Conservation (phyloP, 371 early-diverging fungal species). For the Rhizomucor miehei region DNA sequence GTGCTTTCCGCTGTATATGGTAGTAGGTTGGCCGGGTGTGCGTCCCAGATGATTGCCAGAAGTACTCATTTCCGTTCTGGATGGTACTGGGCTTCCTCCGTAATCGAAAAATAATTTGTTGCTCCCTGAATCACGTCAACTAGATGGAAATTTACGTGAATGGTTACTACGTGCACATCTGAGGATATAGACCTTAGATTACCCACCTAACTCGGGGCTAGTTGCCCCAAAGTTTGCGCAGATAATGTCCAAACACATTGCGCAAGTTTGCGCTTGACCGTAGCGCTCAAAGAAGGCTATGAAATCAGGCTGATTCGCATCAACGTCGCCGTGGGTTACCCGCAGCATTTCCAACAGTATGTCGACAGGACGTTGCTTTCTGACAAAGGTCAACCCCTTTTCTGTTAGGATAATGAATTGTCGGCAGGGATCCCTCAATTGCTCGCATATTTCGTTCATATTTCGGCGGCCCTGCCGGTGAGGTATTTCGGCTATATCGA, state of each 20-base stretch:
- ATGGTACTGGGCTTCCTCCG: conserved; percentile 58
- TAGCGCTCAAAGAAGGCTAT: conserved; percentile 57
- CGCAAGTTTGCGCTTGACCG: conserved; percentile 63
- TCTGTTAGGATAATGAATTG: conserved; percentile 74
- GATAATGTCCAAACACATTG: conserved; percentile 72
- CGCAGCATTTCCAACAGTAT: conserved; percentile 50
- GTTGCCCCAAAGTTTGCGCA: conserved; percentile 30
- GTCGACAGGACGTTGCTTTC: conserved; percentile 78
- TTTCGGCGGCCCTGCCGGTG: conserved; percentile 7
- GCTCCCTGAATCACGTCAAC: conserved; percentile 32
- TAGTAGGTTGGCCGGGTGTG: conserved; percentile 45
- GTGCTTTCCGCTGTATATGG: conserved; percentile 64
- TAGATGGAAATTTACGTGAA: conserved; percentile 4
- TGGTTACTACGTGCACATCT: background rate
- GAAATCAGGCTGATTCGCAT: conserved; percentile 41
- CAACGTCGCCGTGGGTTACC: conserved; percentile 12
- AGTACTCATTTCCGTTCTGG: conserved; percentile 7
- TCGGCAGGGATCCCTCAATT: conserved; percentile 55
- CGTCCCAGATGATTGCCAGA: conserved; percentile 45
- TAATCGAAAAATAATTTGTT: conserved; percentile 50
- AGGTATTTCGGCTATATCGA: conserved; percentile 69
- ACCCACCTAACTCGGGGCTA: conserved; percentile 16
- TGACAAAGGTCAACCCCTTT: conserved; percentile 55
- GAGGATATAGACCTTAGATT: too few species aligned
- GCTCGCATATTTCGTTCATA: conserved; percentile 59